Evolutionary conservation across 1,284 basidiomycete genomes (phyloP), one percentile per base, ranked within the genome.

Genomic region (Thecaphora thlaspeos): DNA sequence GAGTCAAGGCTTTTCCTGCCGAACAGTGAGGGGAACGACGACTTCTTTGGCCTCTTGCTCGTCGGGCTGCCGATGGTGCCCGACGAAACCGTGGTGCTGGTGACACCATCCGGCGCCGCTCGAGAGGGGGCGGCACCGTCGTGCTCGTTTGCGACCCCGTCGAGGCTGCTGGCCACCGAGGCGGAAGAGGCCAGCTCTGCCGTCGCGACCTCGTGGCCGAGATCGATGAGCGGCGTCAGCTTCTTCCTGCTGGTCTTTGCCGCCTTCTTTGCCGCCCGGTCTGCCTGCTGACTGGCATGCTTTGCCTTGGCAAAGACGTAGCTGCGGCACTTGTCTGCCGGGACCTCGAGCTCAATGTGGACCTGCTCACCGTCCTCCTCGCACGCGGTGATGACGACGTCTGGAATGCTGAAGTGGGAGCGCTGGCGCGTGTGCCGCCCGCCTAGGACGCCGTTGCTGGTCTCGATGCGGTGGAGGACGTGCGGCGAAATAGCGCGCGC

Each of bases 331-430:
- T 70, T 61, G 44, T 53, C 51, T 18, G 58, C 41, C 0, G 65
- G 58, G 22, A 72, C 50, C 24, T 59, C 28, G 22, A 70, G 19
- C 43, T 72, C 57, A 34, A 70, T 58, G 26, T 62, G 23, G 17
- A 57, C 41, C 34, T 63, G 41, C n/a, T 72, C 18, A 3, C 68
- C 70, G 11, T 70, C 68, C 22, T 70, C 68, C 21, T 68, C 68
- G 50, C 57, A 57, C 0, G 65, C 49, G 26, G 70, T 72, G 46
- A 72, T 53, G 28, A 68, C 51, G n/a, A 72, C 68, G 32, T 72
- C 70, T 4, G 70, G 70, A 17, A 72, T 72, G 32, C 58, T 62
- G 28, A 72, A 72, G 41, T 72, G 70, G 1, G 68, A 70, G 22
- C 70, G 58, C 10, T 55, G 54, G 4, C 68, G 57, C 9, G 48